Conservation (phyloP, 1,284 basidiomycete genomes). For the Caloboletus inedulis region DNA sequence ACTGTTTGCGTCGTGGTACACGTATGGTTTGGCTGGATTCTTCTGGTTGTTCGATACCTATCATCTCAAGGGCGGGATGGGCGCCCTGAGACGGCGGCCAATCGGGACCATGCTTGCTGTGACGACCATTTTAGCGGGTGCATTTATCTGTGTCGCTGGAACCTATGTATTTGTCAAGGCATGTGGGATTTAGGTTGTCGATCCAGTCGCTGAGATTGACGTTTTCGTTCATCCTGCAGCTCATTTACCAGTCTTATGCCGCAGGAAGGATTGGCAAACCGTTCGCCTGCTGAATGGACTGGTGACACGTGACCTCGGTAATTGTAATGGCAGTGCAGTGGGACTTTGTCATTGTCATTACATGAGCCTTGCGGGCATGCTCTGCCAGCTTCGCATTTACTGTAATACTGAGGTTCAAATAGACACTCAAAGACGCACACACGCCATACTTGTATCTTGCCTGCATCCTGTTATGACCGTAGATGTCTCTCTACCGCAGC, state of each 20-base stretch:
- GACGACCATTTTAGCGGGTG: constrained; percentile 45
- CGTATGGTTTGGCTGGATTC: constrained; percentile 36
- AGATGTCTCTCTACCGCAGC: constrained; percentile 21
- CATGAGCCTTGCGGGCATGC: constrained; percentile 9
- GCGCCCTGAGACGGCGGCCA: constrained; percentile 33
- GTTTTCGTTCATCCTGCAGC: constrained; percentile 28
- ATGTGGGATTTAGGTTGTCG: constrained; percentile 7
- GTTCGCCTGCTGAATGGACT: neutral
- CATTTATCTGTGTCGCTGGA: constrained; percentile 43
- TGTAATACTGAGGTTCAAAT: constrained; percentile 9
- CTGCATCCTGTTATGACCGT: constrained; percentile 23
- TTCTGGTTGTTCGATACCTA: constrained; percentile 55
- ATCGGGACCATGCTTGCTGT: constrained; percentile 24
- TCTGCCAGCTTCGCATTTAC: neutral
- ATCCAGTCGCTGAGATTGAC: constrained; percentile 2
- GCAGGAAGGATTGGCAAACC: neutral
- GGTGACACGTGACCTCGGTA: constrained; percentile 24
- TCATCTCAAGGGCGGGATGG: constrained; percentile 37
- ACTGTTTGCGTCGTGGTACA: constrained; percentile 59
- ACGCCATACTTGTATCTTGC: constrained; percentile 1
- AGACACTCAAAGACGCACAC: constrained; percentile 7
- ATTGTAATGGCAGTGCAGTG: too few species aligned
- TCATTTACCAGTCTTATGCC: constrained; percentile 32
- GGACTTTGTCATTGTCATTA: constrained; percentile 21
- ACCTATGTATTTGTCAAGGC: constrained; percentile 54